Evolutionary conservation across 1,284 basidiomycete species (phyloP).

Genomic region (Uromyces viciae-fabae): DNA sequence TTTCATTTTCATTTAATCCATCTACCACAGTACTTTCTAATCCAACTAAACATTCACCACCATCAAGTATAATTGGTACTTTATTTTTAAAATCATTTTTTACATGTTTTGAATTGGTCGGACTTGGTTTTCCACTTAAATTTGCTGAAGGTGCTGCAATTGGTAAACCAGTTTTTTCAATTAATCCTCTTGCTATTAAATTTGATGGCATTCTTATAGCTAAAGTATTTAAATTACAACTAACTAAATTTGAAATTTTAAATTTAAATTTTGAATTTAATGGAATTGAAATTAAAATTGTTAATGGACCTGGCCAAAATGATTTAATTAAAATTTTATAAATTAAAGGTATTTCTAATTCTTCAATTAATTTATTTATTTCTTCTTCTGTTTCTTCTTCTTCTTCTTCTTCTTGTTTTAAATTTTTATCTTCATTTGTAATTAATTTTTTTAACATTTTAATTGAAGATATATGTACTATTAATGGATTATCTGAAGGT

Average conservation of each 20-base stretch:
- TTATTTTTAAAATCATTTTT: slow-evolving; percentile 59
- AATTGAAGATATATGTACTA: slow-evolving; percentile 87
- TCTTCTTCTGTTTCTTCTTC: too few species aligned
- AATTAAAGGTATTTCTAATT: too few species aligned
- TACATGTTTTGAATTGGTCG: slow-evolving; percentile 87
- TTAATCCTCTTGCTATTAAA: slow-evolving; percentile 83
- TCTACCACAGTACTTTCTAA: slow-evolving; percentile 95
- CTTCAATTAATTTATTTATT: too few species aligned
- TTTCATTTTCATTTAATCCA: slow-evolving; percentile 63
- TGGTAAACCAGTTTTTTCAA: slow-evolving; percentile 69
- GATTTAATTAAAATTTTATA: slow-evolving; percentile 71
- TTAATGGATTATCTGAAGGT: slow-evolving; percentile 93
- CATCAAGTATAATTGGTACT: slow-evolving; percentile 78
- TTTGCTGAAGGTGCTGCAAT: slow-evolving; percentile 95
- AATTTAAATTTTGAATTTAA: slow-evolving; percentile 52
- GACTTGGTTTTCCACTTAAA: slow-evolving; percentile 86
- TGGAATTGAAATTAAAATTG: slow-evolving; percentile 76
- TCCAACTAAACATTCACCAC: slow-evolving; percentile 84
- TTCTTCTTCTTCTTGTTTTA: too few species aligned
- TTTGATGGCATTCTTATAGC: slow-evolving; percentile 93
- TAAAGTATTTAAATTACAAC: slow-evolving; percentile 75
- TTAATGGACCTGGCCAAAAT: slow-evolving; percentile 95
- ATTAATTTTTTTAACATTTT: slow-evolving; percentile 74
- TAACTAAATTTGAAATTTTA: slow-evolving; percentile 60
- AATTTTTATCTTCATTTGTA: slow-evolving; percentile 54